A percentile compares a stretch with the other conserved stretches of the same genome.
Evolutionary conservation across 2,329 filamentous ascomycete genomes (phyloP).

Genomic region (Grosmannia penicillata): DNA sequence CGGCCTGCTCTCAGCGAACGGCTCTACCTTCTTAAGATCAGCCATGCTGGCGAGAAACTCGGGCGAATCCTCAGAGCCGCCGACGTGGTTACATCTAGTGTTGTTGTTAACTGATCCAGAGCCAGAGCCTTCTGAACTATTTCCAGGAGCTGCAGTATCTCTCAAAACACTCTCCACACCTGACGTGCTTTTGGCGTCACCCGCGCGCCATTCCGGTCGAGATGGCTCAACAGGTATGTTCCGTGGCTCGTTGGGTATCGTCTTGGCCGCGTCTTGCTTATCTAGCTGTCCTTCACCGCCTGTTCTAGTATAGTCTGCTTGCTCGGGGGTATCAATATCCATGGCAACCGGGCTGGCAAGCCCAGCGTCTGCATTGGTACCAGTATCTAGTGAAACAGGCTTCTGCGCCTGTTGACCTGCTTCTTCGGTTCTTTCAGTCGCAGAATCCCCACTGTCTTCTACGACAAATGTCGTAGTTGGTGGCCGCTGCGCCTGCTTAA

Average conservation of each 20-base stretch:
- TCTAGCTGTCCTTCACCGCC: too few relatives aligned
- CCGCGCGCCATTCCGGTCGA: conserved; percentile 43
- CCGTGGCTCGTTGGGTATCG: conserved; percentile 25
- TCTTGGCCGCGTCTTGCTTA: conserved; percentile 5
- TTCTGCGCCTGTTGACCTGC: conserved; percentile 2
- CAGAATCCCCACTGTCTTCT: conserved; percentile 18
- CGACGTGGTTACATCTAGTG: too few relatives aligned
- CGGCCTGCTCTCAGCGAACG: conserved; percentile 28
- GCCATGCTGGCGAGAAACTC: conserved; percentile 38
- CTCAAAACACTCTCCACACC: too few relatives aligned
- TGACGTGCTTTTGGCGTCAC: conserved; percentile 23
- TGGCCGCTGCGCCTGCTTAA: conserved; percentile 39
- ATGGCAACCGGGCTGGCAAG: conserved; percentile 41
- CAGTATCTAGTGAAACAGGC: neutral
- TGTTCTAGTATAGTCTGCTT: too few relatives aligned
- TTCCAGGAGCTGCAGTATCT: conserved; percentile 6
- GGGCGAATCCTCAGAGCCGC: conserved; percentile 40
- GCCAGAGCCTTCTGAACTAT: too few relatives aligned
- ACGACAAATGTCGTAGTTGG: neutral
- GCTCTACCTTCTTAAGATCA: conserved; percentile 41
- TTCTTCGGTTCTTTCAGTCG: neutral
- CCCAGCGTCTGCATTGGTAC: conserved; percentile 4
- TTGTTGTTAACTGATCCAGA: too few relatives aligned
- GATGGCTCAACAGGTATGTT: conserved; percentile 44
- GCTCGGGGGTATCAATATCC: conserved; percentile 45